phyloP scores from a whole-genome alignment of 2,329 filamentous ascomycete species.

The Aspergillus awamori region DNA sequence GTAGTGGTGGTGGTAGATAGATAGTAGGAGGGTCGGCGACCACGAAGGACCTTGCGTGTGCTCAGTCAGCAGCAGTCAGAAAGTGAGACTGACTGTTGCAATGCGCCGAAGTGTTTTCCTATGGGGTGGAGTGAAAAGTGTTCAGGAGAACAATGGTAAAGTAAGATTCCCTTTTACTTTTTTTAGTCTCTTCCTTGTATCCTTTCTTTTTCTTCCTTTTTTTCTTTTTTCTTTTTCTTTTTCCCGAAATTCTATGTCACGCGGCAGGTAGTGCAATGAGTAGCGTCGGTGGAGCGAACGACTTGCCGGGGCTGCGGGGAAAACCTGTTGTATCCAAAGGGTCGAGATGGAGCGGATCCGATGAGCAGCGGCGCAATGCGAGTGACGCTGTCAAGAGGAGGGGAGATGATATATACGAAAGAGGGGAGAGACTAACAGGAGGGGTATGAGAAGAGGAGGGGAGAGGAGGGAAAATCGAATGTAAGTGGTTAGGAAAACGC shows the following conservation, averaged over 20 bases:
- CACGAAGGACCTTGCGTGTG: conserved; percentile 1
- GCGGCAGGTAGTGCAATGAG: neutral
- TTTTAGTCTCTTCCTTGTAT: no score
- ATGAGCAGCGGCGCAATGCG: conserved; percentile 1
- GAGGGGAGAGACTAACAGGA: neutral
- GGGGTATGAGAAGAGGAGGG: conserved; percentile 1
- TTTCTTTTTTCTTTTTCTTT: conserved; percentile 5
- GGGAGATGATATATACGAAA: neutral
- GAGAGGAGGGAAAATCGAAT: neutral
- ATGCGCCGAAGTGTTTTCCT: neutral
- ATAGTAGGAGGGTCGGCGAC: conserved; percentile 9
- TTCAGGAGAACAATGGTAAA: neutral
- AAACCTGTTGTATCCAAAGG: conserved; percentile 6
- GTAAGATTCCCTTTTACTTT: neutral
- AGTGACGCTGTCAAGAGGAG: neutral
- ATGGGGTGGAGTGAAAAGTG: neutral
- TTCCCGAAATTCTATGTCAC: neutral
- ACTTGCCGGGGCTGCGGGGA: conserved; percentile 18
- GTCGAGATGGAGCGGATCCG: conserved; percentile 3
- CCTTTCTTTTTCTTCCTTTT: neutral
- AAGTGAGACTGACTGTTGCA: neutral
- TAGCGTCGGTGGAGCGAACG: conserved; percentile 17
- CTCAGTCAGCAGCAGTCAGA: neutral
- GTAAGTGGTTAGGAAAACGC: neutral
- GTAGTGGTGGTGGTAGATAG: neutral